phyloP scores from a whole-genome alignment of 495 filamentous ascomycete species.

The Xylaria acuta region DNA sequence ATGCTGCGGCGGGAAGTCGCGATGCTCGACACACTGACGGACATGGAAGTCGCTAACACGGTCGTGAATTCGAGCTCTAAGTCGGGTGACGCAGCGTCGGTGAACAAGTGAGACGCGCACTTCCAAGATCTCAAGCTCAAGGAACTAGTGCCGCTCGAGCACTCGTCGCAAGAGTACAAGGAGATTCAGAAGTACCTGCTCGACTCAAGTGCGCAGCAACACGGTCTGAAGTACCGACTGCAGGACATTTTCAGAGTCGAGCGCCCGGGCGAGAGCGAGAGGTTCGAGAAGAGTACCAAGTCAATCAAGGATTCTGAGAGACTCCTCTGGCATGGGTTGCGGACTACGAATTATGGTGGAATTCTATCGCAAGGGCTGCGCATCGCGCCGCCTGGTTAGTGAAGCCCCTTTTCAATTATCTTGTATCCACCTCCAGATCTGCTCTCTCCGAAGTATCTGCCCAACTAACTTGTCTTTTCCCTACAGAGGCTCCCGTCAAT shows the following conservation, averaged over 20 bases:
- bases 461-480: neutral
- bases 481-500: constrained; percentile 17
- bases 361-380: constrained; percentile 77
- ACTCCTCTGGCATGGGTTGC: constrained; percentile 72
- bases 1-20: constrained; percentile 67
- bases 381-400: constrained; percentile 75
- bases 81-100: constrained; percentile 42
- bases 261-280: constrained; percentile 65
- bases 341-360: constrained; percentile 72
- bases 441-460: neutral
- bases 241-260: constrained; percentile 75
- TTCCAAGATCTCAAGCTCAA: constrained; percentile 66
- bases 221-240: constrained; percentile 59
- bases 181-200: constrained; percentile 65
- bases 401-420: constrained; percentile 66
- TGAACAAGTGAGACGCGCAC: constrained; percentile 66
- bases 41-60: constrained; percentile 71
- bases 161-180: constrained; percentile 60
- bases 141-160: constrained; percentile 67
- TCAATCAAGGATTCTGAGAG: constrained; percentile 48
- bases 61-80: constrained; percentile 65
- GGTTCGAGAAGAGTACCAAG: constrained; percentile 60
- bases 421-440: neutral
- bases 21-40: constrained; percentile 66
- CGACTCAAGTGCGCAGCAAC: constrained; percentile 62